Evolutionary conservation across 768 basidiomycete genomes (phyloP).

Genomic region (Lentinula edodes): DNA sequence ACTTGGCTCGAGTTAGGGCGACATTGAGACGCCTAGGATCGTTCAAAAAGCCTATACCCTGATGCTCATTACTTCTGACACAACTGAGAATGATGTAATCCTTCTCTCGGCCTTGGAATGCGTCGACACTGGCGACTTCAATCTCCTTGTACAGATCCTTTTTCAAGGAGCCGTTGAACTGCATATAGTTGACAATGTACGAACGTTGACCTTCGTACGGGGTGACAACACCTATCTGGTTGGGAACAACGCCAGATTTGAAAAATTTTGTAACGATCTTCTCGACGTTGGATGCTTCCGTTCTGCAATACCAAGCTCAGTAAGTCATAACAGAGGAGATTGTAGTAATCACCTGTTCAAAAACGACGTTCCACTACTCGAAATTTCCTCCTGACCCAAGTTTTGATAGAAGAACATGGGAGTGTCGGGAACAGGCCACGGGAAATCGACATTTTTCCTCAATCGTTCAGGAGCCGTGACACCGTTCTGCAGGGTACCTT

Average conservation of each 20-base stretch:
- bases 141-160: conserved; percentile 99
- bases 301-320: conserved; percentile 41
- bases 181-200: conserved; percentile 99
- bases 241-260: conserved; percentile 95
- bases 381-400: conserved; percentile 97
- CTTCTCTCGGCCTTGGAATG: conserved; percentile 99
- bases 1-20: conserved; percentile 94
- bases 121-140: conserved; percentile 97
- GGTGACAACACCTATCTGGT: conserved; percentile 96
- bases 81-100: conserved; percentile 99
- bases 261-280: conserved; percentile 99
- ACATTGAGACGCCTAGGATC: conserved; percentile 96
- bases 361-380: conserved; percentile 97
- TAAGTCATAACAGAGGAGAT: conserved; percentile 4
- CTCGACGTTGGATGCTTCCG: conserved; percentile 98
- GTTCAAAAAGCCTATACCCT: conserved; percentile 98
- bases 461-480: conserved; percentile 97
- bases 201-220: conserved; percentile 99
- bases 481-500: conserved; percentile 97
- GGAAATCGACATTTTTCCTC: conserved; percentile 98
- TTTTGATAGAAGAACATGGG: conserved; percentile 99
- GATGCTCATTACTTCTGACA: conserved; percentile 97
- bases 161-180: conserved; percentile 98
- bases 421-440: conserved; percentile 94
- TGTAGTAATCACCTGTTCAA: conserved; percentile 64